Evolutionary conservation across 2,329 filamentous ascomycete genomes (phyloP).

Genomic region (Didymella exigua): DNA sequence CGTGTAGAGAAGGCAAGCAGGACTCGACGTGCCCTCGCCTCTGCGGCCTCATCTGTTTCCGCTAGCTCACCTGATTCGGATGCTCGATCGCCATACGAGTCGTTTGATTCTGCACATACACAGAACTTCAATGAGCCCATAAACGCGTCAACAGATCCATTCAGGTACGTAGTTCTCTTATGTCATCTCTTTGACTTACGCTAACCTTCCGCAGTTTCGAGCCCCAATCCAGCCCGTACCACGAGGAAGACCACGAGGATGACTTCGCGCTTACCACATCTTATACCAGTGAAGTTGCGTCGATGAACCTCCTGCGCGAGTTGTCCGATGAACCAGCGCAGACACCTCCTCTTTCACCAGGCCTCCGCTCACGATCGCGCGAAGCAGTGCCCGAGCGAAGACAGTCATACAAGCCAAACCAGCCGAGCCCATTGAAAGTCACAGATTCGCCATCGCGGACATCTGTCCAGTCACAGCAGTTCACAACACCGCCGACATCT

Average conservation of each 20-base stretch:
- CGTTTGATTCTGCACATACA: constrained; percentile 33
- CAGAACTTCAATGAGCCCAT: constrained; percentile 39
- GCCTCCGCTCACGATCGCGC: constrained; percentile 32
- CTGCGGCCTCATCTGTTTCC: constrained; percentile 42
- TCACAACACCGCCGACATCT: constrained; percentile 47
- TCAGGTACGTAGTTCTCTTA: constrained; percentile 34
- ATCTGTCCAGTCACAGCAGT: constrained; percentile 45
- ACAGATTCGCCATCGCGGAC: constrained; percentile 42
- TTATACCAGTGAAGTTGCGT: constrained; percentile 38
- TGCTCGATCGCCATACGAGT: constrained; percentile 32
- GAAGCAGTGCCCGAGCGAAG: constrained; percentile 30
- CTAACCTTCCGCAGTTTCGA: constrained; percentile 41
- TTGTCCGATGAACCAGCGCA: constrained; percentile 40
- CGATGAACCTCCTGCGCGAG: constrained; percentile 45
- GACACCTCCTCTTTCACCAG: constrained; percentile 48
- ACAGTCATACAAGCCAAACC: constrained; percentile 27
- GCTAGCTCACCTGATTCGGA: constrained; percentile 44
- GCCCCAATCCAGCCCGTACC: constrained; percentile 37
- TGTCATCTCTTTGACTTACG: neutral
- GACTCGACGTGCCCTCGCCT: constrained; percentile 52
- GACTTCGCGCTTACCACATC: constrained; percentile 36
- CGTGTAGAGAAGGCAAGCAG: constrained; percentile 62
- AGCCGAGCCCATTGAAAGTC: constrained; percentile 35
- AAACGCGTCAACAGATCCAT: constrained; percentile 39
- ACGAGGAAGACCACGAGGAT: constrained; percentile 27